These are phyloP conservation scores for Pulchroboletus neoregius DNA, from an alignment of 1,284 basidiomycete genomes.

Conservation along the genomic window DNA sequence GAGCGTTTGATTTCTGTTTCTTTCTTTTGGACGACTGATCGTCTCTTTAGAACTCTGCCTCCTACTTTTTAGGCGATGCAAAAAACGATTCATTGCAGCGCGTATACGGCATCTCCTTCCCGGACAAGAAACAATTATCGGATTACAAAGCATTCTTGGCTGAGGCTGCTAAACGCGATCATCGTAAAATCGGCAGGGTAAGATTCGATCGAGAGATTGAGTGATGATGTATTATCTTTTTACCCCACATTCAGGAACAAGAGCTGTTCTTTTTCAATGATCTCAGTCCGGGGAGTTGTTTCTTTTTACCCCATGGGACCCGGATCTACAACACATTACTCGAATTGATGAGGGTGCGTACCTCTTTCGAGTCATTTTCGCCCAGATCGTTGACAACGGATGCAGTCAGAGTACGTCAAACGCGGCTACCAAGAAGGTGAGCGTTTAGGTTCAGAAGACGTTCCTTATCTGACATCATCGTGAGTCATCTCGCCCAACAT, in stretches of 20 bases:
- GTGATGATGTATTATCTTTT: background rate
- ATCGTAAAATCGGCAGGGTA: slow-evolving; percentile 90
- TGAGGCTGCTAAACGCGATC: slow-evolving; percentile 97
- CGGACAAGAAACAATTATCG: slow-evolving; percentile 91
- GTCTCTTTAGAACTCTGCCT: slow-evolving; percentile 80
- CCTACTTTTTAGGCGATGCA: slow-evolving; percentile 95
- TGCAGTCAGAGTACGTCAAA: slow-evolving; percentile 75
- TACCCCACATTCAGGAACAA: slow-evolving; percentile 62
- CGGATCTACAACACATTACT: slow-evolving; percentile 95
- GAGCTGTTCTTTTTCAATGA: slow-evolving; percentile 99
- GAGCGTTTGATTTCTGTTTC: background rate
- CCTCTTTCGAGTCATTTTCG: slow-evolving; percentile 2
- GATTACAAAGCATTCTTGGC: slow-evolving; percentile 97
- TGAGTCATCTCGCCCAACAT: slow-evolving; percentile 97
- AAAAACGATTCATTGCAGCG: slow-evolving; percentile 96
- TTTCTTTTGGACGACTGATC: background rate
- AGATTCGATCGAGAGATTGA: slow-evolving; percentile 14
- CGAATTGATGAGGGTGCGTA: slow-evolving; percentile 84
- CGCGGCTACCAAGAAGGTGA: slow-evolving; percentile 83
- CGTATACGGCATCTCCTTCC: slow-evolving; percentile 99
- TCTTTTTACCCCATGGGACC: slow-evolving; percentile 97
- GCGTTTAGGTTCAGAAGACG: background rate
- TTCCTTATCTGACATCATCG: slow-evolving; percentile 11
- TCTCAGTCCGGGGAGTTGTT: slow-evolving; percentile 89
- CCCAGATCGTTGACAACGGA: slow-evolving; percentile 5